Evolutionary conservation across 805 yeast species (phyloP).

Genomic region (Starmerella apis): DNA sequence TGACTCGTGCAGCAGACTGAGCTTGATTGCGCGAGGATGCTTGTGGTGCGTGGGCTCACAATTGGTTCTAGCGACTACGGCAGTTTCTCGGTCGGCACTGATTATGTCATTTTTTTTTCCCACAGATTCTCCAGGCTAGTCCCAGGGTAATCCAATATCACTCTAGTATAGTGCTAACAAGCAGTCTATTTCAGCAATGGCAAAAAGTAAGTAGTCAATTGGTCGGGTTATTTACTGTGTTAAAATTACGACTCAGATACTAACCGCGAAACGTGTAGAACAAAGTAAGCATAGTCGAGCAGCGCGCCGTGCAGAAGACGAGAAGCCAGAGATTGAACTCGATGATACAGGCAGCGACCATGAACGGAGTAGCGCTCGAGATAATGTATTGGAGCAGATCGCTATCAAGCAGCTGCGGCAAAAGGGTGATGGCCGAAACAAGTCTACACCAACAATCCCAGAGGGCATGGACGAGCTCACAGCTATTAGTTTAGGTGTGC

Average conservation of each 20-base stretch:
- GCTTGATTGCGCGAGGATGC: background rate
- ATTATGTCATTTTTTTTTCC: constrained; percentile 2
- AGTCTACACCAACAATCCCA: background rate
- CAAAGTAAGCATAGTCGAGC: constrained; percentile 23
- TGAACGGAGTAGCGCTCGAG: constrained; percentile 9
- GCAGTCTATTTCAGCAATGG: constrained; percentile 1
- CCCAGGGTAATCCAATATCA: background rate
- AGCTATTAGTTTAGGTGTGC: constrained; percentile 15
- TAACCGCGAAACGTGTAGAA: constrained; percentile 1
- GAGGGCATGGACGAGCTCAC: constrained; percentile 17
- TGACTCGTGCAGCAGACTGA: background rate
- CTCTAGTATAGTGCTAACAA: background rate
- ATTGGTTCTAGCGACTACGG: background rate
- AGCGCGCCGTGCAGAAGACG: constrained; percentile 18
- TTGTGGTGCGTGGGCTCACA: background rate
- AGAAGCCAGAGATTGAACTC: constrained; percentile 9
- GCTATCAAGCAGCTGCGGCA: constrained; percentile 18
- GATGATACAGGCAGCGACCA: background rate
- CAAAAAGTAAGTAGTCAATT: constrained; percentile 13
- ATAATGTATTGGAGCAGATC: constrained; percentile 18
- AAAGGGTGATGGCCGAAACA: background rate
- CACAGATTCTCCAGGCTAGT: background rate
- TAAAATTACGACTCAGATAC: background rate
- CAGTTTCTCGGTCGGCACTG: background rate
- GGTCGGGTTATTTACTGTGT: background rate